phyloP scores from a whole-genome alignment of 371 early-diverging fungal genomes.

The Mucor piriformis region DNA sequence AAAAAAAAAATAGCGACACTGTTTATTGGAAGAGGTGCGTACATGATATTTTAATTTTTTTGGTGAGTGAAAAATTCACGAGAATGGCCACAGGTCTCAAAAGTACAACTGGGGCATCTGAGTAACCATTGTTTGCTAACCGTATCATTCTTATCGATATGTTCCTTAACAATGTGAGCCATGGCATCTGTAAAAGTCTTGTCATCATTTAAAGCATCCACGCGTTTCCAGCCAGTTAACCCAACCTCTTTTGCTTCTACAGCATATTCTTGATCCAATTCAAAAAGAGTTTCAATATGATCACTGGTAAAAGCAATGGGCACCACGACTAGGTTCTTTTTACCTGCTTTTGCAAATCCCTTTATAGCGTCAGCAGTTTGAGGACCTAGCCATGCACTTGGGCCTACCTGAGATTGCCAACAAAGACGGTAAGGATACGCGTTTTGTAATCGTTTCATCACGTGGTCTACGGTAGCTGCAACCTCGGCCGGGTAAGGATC shows the following conservation, averaged over 20 bases:
- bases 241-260: conserved; percentile 84
- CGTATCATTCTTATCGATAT: conserved; percentile 60
- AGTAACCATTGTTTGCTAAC: conserved; percentile 72
- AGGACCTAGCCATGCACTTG: conserved; percentile 92
- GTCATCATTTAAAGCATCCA: conserved; percentile 90
- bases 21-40: too few species aligned
- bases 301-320: conserved; percentile 97
- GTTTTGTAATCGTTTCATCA: conserved; percentile 73
- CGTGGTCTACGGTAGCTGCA: conserved; percentile 85
- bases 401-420: conserved; percentile 98
- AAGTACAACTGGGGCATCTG: conserved; percentile 84
- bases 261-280: conserved; percentile 91
- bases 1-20: too few species aligned
- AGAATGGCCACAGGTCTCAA: conserved; percentile 70
- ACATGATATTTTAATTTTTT: background rate
- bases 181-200: conserved; percentile 87
- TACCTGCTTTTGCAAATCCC: conserved; percentile 74
- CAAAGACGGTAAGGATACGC: conserved; percentile 89
- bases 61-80: conserved; percentile 63
- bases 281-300: conserved; percentile 96
- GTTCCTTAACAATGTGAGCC: conserved; percentile 84
- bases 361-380: conserved; percentile 83
- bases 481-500: conserved; percentile 94
- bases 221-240: conserved; percentile 81
- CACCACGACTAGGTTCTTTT: conserved; percentile 80